Base-by-base conservation (phyloP, 31 red algal species). In the Odonthalia washingtoniensis region DNA sequence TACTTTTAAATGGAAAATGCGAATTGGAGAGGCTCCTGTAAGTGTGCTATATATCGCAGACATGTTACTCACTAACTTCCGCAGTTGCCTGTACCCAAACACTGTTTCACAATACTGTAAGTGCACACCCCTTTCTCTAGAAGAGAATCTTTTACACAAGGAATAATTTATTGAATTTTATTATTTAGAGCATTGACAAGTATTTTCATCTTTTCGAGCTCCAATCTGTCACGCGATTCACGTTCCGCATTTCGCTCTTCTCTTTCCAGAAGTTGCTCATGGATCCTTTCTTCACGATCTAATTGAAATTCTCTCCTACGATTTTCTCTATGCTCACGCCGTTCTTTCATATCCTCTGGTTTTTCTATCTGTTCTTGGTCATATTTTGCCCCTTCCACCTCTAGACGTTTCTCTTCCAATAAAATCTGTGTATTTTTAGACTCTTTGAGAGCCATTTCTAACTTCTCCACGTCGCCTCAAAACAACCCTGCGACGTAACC, bases 41-140 rank as follows among this genome's bases (percentile, higher is more conserved):
- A 26, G 27, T 36, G 6, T 70, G 12, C 28, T 70, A 14, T 70
- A 70, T 34, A 9, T 70, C 9, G 67, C 27, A 12, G 9, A 9
- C 67, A 36, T 36, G 67, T 36, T 70, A 12, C 67, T 70, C 28
- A 30, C 33, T 9, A 70, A 70, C 67, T 18, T 70, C 9, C 67
- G 28, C 9, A 36, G 9, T 36, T 70, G 49, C 21, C 21, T 57
- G 49, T 57, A 57, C 21, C 12, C 12, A 14, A 57, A 14, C 49
- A 57, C 9, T 57, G 49, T 57, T 57, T 57, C 49, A 57, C 12
- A 14, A 14, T 57, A 57, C 49, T 57, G 9, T 57, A 9, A 57
- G 49, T 57, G 49, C 49, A 57, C 12, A 14, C 21, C 21, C 49
- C 21, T 21, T 21, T 14, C 49, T 57, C 49, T 57, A 14, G 21